Evolutionary conservation across 345 rosid species (phyloP).

Genomic region (Toxicodendron radicans): DNA sequence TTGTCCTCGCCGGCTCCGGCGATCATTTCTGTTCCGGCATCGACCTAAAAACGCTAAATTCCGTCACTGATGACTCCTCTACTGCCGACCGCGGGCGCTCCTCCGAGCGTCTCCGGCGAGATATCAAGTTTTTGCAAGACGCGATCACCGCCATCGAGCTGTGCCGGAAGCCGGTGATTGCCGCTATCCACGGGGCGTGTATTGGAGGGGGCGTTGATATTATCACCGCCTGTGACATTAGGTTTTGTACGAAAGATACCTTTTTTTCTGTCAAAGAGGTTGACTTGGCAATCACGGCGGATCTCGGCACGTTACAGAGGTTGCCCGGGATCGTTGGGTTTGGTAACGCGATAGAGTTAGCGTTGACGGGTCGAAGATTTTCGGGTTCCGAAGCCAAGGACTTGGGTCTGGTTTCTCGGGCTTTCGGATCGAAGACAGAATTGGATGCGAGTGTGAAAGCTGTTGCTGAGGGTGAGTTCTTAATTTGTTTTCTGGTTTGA

Average conservation of each 20-base stretch:
- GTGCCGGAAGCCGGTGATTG: slow-evolving; percentile 84
- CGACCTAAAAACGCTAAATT: slow-evolving; percentile 48
- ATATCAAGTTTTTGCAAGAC: slow-evolving; percentile 59
- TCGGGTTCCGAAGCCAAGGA: slow-evolving; percentile 71
- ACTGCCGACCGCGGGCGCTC: slow-evolving; percentile 54
- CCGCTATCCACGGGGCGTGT: slow-evolving; percentile 71
- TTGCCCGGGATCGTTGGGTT: slow-evolving; percentile 69
- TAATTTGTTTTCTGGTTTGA: neutral
- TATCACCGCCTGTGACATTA: slow-evolving; percentile 74
- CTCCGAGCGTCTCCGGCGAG: slow-evolving; percentile 53
- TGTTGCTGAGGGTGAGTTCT: slow-evolving; percentile 62
- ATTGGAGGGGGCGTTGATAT: slow-evolving; percentile 73
- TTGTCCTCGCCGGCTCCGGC: slow-evolving; percentile 67
- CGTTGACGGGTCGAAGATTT: slow-evolving; percentile 67
- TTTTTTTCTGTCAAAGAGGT: slow-evolving; percentile 83
- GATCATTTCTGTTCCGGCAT: slow-evolving; percentile 83
- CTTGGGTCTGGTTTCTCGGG: slow-evolving; percentile 69
- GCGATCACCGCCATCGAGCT: slow-evolving; percentile 73
- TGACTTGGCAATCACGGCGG: slow-evolving; percentile 75
- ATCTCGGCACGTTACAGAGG: slow-evolving; percentile 86
- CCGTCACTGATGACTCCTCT: slow-evolving; percentile 10
- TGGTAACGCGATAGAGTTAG: slow-evolving; percentile 69
- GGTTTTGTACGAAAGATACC: slow-evolving; percentile 62
- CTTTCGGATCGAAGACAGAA: slow-evolving; percentile 57
- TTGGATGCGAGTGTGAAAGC: slow-evolving; percentile 46